Base-by-base conservation (phyloP, 345 rosid genomes). In the Camelina neglecta region DNA sequence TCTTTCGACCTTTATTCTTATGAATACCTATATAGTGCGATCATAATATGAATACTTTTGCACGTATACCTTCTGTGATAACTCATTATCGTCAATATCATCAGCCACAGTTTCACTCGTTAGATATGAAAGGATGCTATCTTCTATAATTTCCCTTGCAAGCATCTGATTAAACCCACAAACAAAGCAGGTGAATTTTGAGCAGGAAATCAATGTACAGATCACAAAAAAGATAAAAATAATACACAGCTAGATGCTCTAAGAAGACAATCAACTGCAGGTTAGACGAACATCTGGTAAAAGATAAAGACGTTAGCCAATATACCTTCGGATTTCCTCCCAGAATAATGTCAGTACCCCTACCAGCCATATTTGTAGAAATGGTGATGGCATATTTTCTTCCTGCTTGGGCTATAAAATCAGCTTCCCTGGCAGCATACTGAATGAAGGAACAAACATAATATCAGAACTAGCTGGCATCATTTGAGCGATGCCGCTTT, bases 351-450 rank as follows among this genome's bases (percentile, higher is more conserved):
- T 93, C 97, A 31, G 98, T 93, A 67, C 98, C 98, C 78, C 98
- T 89, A 69, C 98, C 98, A 78, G 98, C 97, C 98, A 93, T 91
- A 81, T 93, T 93, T 74, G 98, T 93, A 66, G 98, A 91, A 73
- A 93, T 87, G 65, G 98, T 93, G 77, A 93, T 89, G 78, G 98
- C 96, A 84, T 85, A 83, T 79, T 91, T 89, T 79, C 93, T 36
- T 77, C 98, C 98, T 45, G 98, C 98, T 80, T 93, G 98, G 65
- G 96, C 97, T 84, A 93, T 83, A 75, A 82, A 85, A 76, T 93
- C 96, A 49, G 97, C 98, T 80, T 93, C 98, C 79, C 91, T 91
- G 71, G 96, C 97, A 59, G 97, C 98, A 86, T 93, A 88, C 98
- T 93, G 74, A 84, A 60, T 15, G 67, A 69, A 72, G 73, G 29